phyloP scores from a whole-genome alignment of 139 green algal genomes.

The Limnomonas spitsbergensis region DNA sequence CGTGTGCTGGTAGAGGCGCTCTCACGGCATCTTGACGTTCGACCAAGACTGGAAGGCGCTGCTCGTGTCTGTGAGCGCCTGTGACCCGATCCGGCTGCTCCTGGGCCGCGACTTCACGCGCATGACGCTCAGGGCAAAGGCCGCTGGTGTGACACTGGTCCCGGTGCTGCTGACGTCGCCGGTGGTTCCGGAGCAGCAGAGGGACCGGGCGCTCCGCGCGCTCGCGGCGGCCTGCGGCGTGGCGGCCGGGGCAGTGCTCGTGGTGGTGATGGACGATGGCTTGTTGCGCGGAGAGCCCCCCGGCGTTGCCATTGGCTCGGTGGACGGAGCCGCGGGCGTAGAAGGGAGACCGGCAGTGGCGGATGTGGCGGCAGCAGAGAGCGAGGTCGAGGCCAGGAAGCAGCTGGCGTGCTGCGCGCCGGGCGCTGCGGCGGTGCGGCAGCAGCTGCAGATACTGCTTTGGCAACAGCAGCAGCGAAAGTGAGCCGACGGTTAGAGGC shows the following conservation, averaged over 20 bases:
- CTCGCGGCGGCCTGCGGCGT: background rate
- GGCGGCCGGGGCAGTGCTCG: background rate
- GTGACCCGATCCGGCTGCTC: background rate
- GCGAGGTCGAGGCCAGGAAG: background rate
- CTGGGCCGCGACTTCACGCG: background rate
- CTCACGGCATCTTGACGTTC: background rate
- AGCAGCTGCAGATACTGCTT: background rate
- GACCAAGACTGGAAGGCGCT: slow-evolving; percentile 1
- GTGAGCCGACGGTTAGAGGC: no score
- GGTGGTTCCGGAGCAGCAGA: background rate
- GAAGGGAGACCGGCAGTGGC: background rate
- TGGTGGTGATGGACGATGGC: background rate
- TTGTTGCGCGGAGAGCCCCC: background rate
- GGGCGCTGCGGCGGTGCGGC: background rate
- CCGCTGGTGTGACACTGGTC: background rate
- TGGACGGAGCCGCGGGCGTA: background rate
- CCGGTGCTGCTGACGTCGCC: slow-evolving; percentile 7
- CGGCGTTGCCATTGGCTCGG: background rate
- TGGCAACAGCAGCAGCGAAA: slow-evolving; percentile 6
- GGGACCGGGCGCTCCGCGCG: background rate
- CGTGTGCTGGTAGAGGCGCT: background rate
- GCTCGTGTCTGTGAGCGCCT: background rate
- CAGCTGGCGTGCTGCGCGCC: background rate
- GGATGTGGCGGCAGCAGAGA: background rate
- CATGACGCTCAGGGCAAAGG: background rate